These are phyloP conservation scores for Neckera pumila DNA, from an alignment of 225 moss, liverwort and hornwort species.

Conservation along the genomic window DNA sequence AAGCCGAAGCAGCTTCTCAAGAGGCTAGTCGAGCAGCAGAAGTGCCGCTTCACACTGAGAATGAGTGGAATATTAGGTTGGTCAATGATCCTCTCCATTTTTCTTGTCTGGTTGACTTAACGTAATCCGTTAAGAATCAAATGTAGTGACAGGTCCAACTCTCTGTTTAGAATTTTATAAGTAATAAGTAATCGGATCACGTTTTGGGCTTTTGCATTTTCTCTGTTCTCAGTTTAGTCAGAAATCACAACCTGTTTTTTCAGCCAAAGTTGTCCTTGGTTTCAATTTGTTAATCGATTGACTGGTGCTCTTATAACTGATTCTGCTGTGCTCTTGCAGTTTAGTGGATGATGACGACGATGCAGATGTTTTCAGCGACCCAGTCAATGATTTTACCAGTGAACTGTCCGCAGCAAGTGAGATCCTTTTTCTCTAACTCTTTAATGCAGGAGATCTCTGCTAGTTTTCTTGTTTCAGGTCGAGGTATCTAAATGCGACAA, in stretches of 20 bases:
- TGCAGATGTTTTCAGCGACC: conserved; percentile 31
- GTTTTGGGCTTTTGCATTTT: not conserved
- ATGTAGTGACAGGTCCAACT: not conserved
- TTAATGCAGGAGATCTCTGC: not conserved
- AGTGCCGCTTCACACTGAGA: conserved; percentile 76
- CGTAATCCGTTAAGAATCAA: not conserved
- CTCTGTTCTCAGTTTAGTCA: not conserved
- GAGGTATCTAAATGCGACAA: not conserved
- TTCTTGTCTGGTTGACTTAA: not conserved
- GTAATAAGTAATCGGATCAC: not conserved
- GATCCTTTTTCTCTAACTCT: not conserved
- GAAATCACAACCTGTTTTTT: not conserved
- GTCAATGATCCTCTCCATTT: not conserved
- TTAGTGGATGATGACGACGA: conserved; percentile 70
- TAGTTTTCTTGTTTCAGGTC: not conserved
- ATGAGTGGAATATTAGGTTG: conserved; percentile 96
- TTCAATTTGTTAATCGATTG: not conserved
- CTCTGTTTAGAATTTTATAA: not conserved
- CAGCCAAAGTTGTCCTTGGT: not conserved
- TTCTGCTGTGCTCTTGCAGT: conserved; percentile 27
- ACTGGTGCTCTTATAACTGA: not conserved
- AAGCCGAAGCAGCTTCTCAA: conserved; percentile 58
- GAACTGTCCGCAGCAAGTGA: conserved; percentile 43
- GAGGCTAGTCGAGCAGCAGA: conserved; percentile 59
- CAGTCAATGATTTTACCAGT: conserved; percentile 10